Evolutionary conservation across 148 eudicot genomes (phyloP), one percentile per base, ranked within the genome.

Genomic region (Camellia granthamiana): DNA sequence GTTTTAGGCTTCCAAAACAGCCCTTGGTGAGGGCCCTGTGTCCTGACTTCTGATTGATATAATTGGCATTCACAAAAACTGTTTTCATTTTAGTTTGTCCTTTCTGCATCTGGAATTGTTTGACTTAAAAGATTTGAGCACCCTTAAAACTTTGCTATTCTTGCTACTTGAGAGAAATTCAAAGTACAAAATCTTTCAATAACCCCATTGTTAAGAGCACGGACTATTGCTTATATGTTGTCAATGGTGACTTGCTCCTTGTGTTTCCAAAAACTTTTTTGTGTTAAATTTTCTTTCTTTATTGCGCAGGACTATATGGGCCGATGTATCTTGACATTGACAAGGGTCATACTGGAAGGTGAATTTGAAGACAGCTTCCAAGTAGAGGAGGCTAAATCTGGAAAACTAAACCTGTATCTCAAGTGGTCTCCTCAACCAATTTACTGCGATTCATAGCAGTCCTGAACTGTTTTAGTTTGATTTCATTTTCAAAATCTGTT

Each of bases 341-440:
- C 97, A 43, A 90, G 90, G 84, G 99, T 91, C 54, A 82, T 96
- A 82, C 65, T 93, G 84, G 99, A 96, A 84, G 98, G 93, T 18
- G 98, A 96, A 86, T 91, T 88, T 85, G 86, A 87, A 80, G 99
- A 90, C 60, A 87, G 88, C 86, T 84, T 92, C 55, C 84, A 86
- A 6, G 82, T 96, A 8, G 98, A 96, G 38, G 93, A 90, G 67
- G 92, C 98, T 44, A 93, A 92, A 86, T 79, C 91, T 7, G 99
- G 99, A 69, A 84, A 78, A 72, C 72, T 96, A 56, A 92, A 88
- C 79, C 66, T 96, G 83, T 56, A 59, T 80, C 89, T 96, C 75
- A 93, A 93, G 82, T 96, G 99, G 99, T 71, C 89, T 19, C 92
- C 98, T 2, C 99, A 92, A 72, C 91, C 92, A n/a, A 90, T 96